Evolutionary conservation across 1,139 yeast genomes (phyloP).

Genomic region (Suhomyces kunorum): DNA sequence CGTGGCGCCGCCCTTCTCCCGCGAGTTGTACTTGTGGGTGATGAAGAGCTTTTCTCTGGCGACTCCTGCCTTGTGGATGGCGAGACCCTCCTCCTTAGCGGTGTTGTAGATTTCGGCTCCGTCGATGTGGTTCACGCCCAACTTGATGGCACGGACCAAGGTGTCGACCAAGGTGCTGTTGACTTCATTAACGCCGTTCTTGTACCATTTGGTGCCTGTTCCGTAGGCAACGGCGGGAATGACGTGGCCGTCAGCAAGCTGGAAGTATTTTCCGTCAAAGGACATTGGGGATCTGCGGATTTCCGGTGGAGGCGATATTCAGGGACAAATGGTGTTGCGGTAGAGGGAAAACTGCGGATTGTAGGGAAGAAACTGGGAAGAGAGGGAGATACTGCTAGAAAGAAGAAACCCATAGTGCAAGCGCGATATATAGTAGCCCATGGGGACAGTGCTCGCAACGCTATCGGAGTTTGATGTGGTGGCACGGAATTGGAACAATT

Average conservation of each 20-base stretch:
- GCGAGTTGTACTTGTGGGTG: conserved; percentile 51
- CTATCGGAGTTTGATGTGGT: too few relatives aligned
- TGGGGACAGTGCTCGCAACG: too few relatives aligned
- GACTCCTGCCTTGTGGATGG: conserved; percentile 25
- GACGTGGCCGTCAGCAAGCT: conserved; percentile 25
- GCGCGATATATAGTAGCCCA: too few relatives aligned
- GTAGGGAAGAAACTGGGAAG: too few relatives aligned
- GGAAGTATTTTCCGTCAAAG: conserved; percentile 20
- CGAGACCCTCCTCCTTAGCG: conserved; percentile 34
- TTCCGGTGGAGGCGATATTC: not conserved
- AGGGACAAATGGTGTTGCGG: too few relatives aligned
- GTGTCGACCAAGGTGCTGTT: conserved; percentile 26
- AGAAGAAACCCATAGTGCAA: too few relatives aligned
- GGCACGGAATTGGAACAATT: too few relatives aligned
- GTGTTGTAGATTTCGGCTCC: conserved; percentile 41
- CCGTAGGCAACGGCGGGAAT: conserved; percentile 39
- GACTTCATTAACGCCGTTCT: conserved; percentile 22
- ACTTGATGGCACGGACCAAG: conserved; percentile 27
- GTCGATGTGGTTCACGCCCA: conserved; percentile 39
- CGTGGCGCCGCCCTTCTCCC: conserved; percentile 17
- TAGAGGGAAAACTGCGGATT: too few relatives aligned
- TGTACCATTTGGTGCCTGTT: conserved; percentile 41
- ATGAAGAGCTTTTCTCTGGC: conserved; percentile 51
- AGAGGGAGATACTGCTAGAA: too few relatives aligned
- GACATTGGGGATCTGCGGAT: conserved; percentile 9